These are phyloP conservation scores for Lodderomyces margitis DNA, from an alignment of 1,139 yeast genomes.

Conservation along the genomic window DNA sequence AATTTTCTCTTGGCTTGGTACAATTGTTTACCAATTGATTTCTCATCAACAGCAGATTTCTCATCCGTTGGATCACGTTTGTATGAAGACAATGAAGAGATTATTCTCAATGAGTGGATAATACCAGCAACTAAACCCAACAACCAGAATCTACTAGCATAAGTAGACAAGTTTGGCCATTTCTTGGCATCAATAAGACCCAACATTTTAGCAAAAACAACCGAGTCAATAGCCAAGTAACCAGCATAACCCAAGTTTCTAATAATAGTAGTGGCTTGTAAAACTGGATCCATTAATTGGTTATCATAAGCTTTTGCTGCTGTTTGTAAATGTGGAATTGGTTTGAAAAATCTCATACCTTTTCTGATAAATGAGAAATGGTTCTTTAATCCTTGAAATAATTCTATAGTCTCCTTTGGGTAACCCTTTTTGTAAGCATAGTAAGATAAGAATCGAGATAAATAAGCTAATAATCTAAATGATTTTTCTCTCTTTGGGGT, in stretches of 20 bases:
- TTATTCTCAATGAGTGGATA: conserved; percentile 51
- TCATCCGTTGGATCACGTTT: conserved; percentile 22
- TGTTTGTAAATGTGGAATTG: conserved; percentile 68
- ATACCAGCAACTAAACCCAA: conserved; percentile 66
- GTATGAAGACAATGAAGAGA: conserved; percentile 17
- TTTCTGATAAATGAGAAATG: conserved; percentile 75
- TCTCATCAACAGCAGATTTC: conserved; percentile 21
- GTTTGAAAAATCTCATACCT: conserved; percentile 82
- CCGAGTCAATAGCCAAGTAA: conserved; percentile 71
- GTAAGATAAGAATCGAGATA: conserved; percentile 68
- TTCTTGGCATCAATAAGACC: conserved; percentile 37
- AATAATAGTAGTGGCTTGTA: conserved; percentile 56
- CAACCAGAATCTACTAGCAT: conserved; percentile 74
- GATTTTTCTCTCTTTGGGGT: conserved; percentile 70
- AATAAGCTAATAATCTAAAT: conserved; percentile 77
- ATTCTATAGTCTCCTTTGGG: conserved; percentile 46
- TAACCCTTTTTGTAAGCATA: conserved; percentile 63
- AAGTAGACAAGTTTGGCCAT: conserved; percentile 36
- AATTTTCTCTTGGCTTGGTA: conserved; percentile 59
- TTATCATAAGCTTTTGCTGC: conserved; percentile 71
- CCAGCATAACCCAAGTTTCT: conserved; percentile 74
- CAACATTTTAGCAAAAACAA: conserved; percentile 64
- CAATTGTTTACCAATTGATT: conserved; percentile 30
- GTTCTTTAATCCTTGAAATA: conserved; percentile 52
- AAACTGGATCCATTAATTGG: conserved; percentile 65